These are phyloP conservation scores for Solanum hybrid DNA, from an alignment of 305 asterid species.

Conservation along the genomic window DNA sequence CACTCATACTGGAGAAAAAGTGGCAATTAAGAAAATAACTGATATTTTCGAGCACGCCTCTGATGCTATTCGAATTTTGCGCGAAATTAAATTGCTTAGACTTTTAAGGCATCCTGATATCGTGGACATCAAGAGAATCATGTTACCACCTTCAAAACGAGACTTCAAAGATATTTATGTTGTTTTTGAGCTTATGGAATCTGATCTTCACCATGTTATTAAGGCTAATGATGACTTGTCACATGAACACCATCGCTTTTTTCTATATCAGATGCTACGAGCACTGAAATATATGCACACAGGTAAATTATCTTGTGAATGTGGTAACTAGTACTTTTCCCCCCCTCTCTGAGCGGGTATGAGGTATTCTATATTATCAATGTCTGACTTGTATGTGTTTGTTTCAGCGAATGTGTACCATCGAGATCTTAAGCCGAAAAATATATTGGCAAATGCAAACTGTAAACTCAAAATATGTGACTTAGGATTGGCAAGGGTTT, in stretches of 20 bases:
- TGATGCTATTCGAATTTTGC: slow-evolving; percentile 87
- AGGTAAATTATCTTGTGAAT: slow-evolving; percentile 33
- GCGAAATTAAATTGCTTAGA: slow-evolving; percentile 90
- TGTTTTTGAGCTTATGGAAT: slow-evolving; percentile 98
- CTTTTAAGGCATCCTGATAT: slow-evolving; percentile 93
- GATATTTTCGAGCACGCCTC: slow-evolving; percentile 83
- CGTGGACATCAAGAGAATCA: slow-evolving; percentile 88
- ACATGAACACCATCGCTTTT: slow-evolving; percentile 87
- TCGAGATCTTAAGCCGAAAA: slow-evolving; percentile 95
- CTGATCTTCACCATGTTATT: slow-evolving; percentile 97
- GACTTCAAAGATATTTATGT: slow-evolving; percentile 89
- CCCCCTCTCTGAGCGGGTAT: background rate
- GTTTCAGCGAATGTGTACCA: slow-evolving; percentile 91
- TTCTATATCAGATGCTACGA: slow-evolving; percentile 93
- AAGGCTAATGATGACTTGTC: slow-evolving; percentile 97
- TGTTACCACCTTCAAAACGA: slow-evolving; percentile 87
- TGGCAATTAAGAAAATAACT: slow-evolving; percentile 89
- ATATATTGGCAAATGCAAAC: slow-evolving; percentile 96
- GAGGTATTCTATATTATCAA: background rate
- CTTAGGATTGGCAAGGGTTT: slow-evolving; percentile 94
- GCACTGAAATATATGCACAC: slow-evolving; percentile 94
- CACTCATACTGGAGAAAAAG: slow-evolving; percentile 87
- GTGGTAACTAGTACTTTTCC: background rate
- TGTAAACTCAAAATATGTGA: slow-evolving; percentile 96
- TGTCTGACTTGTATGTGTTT: background rate